Conservation (phyloP, 2,329 filamentous ascomycete species). For the Aspergillus novofumigatus region DNA sequence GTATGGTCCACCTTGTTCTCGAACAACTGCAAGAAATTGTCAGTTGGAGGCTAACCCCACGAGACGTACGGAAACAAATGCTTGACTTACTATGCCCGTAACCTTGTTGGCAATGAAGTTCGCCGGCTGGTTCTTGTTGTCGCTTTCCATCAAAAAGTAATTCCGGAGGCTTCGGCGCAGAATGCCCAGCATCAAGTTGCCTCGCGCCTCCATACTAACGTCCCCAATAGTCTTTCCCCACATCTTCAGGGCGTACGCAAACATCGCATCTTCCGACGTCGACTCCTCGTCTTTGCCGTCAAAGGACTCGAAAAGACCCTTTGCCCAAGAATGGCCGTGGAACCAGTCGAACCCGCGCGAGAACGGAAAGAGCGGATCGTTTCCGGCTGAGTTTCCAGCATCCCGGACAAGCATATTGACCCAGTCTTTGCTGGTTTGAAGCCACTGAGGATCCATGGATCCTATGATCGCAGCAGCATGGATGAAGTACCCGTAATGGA, state of each 20-base stretch:
- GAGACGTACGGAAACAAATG: background rate
- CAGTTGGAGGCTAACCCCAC: background rate
- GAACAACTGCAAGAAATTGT: slow-evolving; percentile 57
- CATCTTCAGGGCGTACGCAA: slow-evolving; percentile 84
- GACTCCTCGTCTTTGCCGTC: slow-evolving; percentile 65
- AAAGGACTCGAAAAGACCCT: slow-evolving; percentile 49
- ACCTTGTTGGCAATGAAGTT: slow-evolving; percentile 78
- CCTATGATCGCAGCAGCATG: slow-evolving; percentile 80
- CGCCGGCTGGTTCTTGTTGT: slow-evolving; percentile 67
- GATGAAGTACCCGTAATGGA: slow-evolving; percentile 78
- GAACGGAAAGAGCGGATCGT: slow-evolving; percentile 74
- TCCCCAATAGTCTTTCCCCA: slow-evolving; percentile 82
- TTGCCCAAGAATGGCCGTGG: slow-evolving; percentile 91
- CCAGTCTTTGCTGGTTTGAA: slow-evolving; percentile 68
- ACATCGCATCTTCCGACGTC: slow-evolving; percentile 85
- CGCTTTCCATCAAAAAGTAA: slow-evolving; percentile 75
- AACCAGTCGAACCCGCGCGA: slow-evolving; percentile 89
- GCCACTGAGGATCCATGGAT: slow-evolving; percentile 71
- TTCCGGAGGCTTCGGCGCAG: slow-evolving; percentile 67
- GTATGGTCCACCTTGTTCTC: slow-evolving; percentile 95
- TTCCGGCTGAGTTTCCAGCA: slow-evolving; percentile 66
- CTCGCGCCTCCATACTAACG: slow-evolving; percentile 71
- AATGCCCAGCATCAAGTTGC: slow-evolving; percentile 79
- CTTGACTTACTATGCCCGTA: slow-evolving; percentile 49
- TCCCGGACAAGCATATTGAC: slow-evolving; percentile 84